Base-by-base conservation (phyloP, 192 early-diverging fungal species). In the Gonapodya sp. region DNA sequence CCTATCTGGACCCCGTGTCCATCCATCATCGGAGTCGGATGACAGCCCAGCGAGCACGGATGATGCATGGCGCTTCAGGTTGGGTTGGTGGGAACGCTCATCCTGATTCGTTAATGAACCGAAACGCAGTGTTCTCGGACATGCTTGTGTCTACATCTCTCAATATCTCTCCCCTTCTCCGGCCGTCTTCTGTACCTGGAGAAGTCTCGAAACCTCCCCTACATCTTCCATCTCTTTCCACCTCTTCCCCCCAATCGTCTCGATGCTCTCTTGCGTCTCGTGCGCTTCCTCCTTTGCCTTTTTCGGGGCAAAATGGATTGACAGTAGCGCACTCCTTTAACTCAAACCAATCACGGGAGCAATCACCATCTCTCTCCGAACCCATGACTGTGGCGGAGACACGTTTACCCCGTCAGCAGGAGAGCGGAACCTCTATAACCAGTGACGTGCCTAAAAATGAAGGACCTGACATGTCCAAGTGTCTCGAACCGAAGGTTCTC, bases 401-500 rank as follows among this genome's bases (percentile, higher is more conserved):
- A 24, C 8, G 8, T 16, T 24, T 24, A 64, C 46, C 46, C 24
- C 24, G 8, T 24, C 8, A 64, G 24, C 46, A 24, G 8, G 46
- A 24, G 8, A 64, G 46, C 24, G 46, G 24, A 64, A 64, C 46
- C 8, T 64, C 46, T 64, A 24, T 64, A 8, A 64, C 46, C 46
- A 64, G 46, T 24, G 46, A 64, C 46, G 24, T 24, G 24, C 8
- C 24, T 8, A 64, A 64, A 64, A 8, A 24, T 16, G 46, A 16
- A 16, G 24, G 24, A 64, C 46, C 24, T 8, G 46, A 64, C 24
- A 64, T 30, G 2, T 35, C 35, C 14, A 86, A 85, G 77, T 85
- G 84, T n/a, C 46, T 90, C 2, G 87, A 90, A 81, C 89, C 89
- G 0, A 90, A 90, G 78, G 88, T 90, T 0, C 80, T 87, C 79